Evolutionary conservation across 257 asterid genomes (phyloP).

Genomic region (Verbascum thapsus): DNA sequence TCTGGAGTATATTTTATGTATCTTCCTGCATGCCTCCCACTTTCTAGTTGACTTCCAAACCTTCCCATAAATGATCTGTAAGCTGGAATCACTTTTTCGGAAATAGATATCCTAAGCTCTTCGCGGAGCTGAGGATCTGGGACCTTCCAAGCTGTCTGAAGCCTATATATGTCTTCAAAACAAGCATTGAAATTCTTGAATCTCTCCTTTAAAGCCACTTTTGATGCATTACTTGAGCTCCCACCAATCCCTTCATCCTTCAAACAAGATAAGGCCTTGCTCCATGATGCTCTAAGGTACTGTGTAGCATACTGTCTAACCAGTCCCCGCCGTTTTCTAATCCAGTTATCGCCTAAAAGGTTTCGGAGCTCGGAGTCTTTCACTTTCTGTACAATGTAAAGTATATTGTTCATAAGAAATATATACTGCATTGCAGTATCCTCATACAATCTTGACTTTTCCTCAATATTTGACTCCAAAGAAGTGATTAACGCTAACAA

Average conservation of each 20-base stretch:
- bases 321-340: constrained; percentile 76
- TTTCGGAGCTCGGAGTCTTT: constrained; percentile 82
- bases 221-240: constrained; percentile 74
- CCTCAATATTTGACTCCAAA: constrained; percentile 84
- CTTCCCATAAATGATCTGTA: constrained; percentile 88
- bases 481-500: constrained; percentile 67
- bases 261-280: constrained; percentile 69
- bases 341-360: constrained; percentile 87
- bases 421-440: constrained; percentile 79
- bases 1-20: constrained; percentile 82
- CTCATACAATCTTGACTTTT: constrained; percentile 83
- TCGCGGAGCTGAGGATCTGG: constrained; percentile 95
- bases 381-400: constrained; percentile 86
- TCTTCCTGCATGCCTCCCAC: constrained; percentile 81
- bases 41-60: constrained; percentile 81
- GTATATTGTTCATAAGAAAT: constrained; percentile 92
- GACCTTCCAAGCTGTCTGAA: constrained; percentile 94
- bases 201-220: constrained; percentile 80
- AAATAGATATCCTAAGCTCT: constrained; percentile 90
- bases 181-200: constrained; percentile 91
- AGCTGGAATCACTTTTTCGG: constrained; percentile 93
- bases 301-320: constrained; percentile 81
- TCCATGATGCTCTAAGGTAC: constrained; percentile 94
- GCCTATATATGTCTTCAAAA: constrained; percentile 85
- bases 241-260: constrained; percentile 93